Base-by-base conservation (phyloP, 176 grass and related monocot genomes). In the Aechmea fasciata region DNA sequence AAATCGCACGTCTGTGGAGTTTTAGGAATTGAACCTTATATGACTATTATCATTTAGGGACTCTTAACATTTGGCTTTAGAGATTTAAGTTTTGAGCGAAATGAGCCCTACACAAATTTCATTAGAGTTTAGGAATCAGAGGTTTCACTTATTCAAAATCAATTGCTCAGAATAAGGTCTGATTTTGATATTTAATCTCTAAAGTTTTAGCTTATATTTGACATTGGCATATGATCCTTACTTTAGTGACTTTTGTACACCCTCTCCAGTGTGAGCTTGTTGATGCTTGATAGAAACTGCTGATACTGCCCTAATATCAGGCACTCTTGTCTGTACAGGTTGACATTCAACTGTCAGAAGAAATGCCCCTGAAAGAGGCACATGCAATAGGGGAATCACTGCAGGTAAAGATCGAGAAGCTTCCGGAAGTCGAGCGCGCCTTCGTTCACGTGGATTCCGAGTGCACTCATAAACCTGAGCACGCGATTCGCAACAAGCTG, bases 371-470 rank as follows among this genome's bases (percentile, higher is more conserved):
- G 57, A 75, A 79, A 28, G 85, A 96, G 47, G 92, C 80, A 0
- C 92, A 96, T 12, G 57, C 69, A 25, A 89, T 96, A 2, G 88
- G 92, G 9, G 92, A 96, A 71, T 81, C 80, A 3, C 80, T 96
- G 66, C 92, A 96, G 73, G 68, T 67, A 10, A 96, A 72, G 73
- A 77, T 96, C 0, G 88, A 96, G 72, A 81, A 59, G 69, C 85
- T 96, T 57, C 85, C 88, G 0, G 83, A 87, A 59, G 83, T 91
- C 0, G 92, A 96, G 70, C 75, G 92, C 49, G 88, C 92, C 1
- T 96, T 91, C 53, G 92, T 96, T n/a, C 92, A 96, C 71, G 78
- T 91, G n/a, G 92, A 96, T 84, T 83, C 81, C 23, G 92, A 96
- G 57, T 89, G 57, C 73, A 83, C 68, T 4, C 92, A 96, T 25